Base-by-base conservation (phyloP, 2,329 filamentous ascomycete species). In the Pestalotiopsis sp. region DNA sequence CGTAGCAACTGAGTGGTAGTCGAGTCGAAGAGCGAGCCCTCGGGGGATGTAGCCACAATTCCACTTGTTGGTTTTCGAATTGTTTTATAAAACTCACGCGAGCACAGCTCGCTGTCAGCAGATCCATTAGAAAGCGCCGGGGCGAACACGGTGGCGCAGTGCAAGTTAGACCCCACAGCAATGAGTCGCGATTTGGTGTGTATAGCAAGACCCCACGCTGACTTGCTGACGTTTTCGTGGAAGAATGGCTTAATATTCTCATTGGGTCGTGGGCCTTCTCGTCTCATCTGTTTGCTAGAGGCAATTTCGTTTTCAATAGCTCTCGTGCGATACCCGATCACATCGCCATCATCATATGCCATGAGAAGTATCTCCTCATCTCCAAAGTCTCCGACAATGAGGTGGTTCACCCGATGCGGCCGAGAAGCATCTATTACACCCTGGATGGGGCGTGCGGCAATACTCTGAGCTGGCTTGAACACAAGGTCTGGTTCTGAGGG, bases 191-290 rank as follows among this genome's bases (percentile, higher is more conserved):
- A 93, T 71, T 90, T 83, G 70, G 89, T 86, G 78, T 98, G 95
- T 12, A 97, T 86, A 7, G 94, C 92, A 62, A 97, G 80, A 0
- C 95, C 96, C 96, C 96, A 99, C 2, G 95, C 95, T 69, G 93
- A 95, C 27, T 81, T 82, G 1, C 88, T 88, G 2, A 97, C 94
- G 76, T 92, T 94, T 49, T 92, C 88, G 69, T 90, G 88, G 68
- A 97, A 93, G 75, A 97, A 93, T 77, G 76, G 68, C 75, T 73
- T 56, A 36, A 71, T 71, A 59, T 27, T 68, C 58, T 23, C 68
- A 56, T 52, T 39, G 23, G 61, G 49, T 25, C 65, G 57, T 31
- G 52, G 49, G 25, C 63, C 63, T 13, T 82, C 80, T 38, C 78
- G 6, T 36, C 31, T 36, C 31, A 62, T 7, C 81, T 14, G 60